Percentiles rank a stretch among this genome's conserved stretches.
Conservation (phyloP, 2,329 filamentous ascomycete species). For the Torrubiellomyces zombiae region DNA sequence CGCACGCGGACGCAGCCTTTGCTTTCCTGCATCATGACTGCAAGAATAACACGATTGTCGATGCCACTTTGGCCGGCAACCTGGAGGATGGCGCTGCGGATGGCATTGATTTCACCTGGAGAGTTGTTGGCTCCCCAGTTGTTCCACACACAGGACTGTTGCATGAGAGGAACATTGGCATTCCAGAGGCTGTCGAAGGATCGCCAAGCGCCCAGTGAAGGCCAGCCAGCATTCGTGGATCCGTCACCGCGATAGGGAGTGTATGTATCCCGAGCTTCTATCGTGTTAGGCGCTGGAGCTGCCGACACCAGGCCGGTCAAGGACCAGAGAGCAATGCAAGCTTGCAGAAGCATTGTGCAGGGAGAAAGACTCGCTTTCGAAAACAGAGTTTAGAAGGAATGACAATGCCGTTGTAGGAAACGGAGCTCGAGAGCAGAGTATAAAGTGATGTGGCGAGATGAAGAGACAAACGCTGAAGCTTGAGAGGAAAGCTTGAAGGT, state of each 20-base stretch:
- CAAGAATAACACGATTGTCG: constrained; percentile 24
- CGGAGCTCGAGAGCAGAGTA: too few species aligned
- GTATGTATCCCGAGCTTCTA: too few species aligned
- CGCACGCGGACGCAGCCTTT: constrained; percentile 24
- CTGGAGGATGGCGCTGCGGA: constrained; percentile 16
- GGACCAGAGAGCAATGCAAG: too few species aligned
- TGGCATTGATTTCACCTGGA: constrained; percentile 3
- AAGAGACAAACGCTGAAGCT: too few species aligned
- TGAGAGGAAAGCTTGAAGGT: too few species aligned
- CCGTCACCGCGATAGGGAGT: constrained; percentile 14
- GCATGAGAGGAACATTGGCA: constrained; percentile 6
- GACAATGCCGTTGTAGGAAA: too few species aligned
- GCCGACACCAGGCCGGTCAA: too few species aligned
- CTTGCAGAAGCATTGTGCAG: too few species aligned
- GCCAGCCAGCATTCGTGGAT: constrained; percentile 13
- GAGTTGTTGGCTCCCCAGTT: constrained; percentile 6
- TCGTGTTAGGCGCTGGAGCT: too few species aligned
- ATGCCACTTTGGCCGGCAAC: constrained; percentile 13
- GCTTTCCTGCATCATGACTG: constrained; percentile 27
- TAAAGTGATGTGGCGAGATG: too few species aligned
- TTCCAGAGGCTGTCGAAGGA: constrained; percentile 12
- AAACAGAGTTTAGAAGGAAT: too few species aligned
- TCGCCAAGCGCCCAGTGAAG: constrained; percentile 11
- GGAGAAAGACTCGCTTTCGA: too few species aligned
- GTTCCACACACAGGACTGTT: constrained; percentile 5